Percentiles rank a stretch among this genome's conserved stretches.
These are phyloP conservation scores for Coniferiporia weirii DNA, from an alignment of 1,284 basidiomycete species.

Conservation along the genomic window DNA sequence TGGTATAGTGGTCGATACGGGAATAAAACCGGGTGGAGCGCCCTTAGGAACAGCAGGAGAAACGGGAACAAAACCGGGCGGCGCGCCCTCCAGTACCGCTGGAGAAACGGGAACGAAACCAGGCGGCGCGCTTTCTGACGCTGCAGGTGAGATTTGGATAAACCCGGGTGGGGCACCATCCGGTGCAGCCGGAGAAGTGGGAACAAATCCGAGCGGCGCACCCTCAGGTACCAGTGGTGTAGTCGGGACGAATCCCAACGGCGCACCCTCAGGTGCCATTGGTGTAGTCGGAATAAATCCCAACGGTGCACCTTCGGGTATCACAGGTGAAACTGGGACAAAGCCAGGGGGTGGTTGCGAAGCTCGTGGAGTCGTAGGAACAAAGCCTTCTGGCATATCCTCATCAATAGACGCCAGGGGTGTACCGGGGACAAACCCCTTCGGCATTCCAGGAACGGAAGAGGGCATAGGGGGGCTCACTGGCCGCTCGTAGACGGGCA, in stretches of 20 bases:
- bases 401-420: neutral
- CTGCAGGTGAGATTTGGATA: neutral
- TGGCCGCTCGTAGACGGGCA: neutral
- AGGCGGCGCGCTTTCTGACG: neutral
- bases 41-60: neutral
- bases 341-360: neutral
- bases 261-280: neutral
- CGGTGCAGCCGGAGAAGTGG: neutral
- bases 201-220: constrained; percentile 8
- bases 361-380: constrained; percentile 3
- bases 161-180: constrained; percentile 5
- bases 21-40: constrained; percentile 12
- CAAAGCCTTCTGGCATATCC: neutral
- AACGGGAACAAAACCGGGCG: constrained; percentile 8
- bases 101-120: neutral
- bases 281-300: constrained; percentile 8
- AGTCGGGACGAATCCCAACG: constrained; percentile 3
- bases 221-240: neutral
- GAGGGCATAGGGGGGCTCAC: constrained; percentile 1
- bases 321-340: neutral
- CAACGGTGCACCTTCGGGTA: neutral
- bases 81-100: neutral
- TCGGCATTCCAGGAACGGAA: constrained; percentile 3
- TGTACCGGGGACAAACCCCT: neutral
- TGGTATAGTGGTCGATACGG: constrained; percentile 2